A percentile compares a stretch with the other conserved stretches of the same genome.
phyloP scores from a whole-genome alignment of 108 stramenopile genomes.

The Discostella pseudostelligera region DNA sequence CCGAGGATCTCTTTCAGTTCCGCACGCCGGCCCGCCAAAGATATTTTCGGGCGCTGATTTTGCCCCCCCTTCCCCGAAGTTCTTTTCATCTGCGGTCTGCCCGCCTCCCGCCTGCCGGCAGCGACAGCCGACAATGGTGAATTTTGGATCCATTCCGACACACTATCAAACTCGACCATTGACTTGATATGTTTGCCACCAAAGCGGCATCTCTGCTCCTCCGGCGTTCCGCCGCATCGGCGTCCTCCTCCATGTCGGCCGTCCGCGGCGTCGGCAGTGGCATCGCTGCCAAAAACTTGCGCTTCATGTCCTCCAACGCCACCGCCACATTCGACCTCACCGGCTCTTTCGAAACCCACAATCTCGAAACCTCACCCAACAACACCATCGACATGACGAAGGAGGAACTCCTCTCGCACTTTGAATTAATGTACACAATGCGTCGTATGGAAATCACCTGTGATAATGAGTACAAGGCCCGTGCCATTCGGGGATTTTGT shows the following conservation, averaged over 20 bases:
- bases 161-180: too few relatives aligned
- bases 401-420: conserved; percentile 91
- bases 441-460: conserved; percentile 99
- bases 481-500: conserved; percentile 98
- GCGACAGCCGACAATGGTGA: too few relatives aligned
- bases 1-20: too few relatives aligned
- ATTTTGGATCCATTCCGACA: too few relatives aligned
- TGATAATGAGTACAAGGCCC: conserved; percentile 99
- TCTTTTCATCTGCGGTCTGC: too few relatives aligned
- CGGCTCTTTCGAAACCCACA: conserved; percentile 79
- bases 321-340: conserved; percentile 69
- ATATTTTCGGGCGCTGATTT: too few relatives aligned
- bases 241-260: conserved; percentile 13
- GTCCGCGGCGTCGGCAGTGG: conserved; percentile 8
- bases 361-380: conserved; percentile 68
- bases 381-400: conserved; percentile 78
- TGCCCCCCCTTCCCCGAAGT: too few relatives aligned
- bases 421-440: conserved; percentile 98
- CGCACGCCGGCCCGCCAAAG: too few relatives aligned
- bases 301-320: conserved; percentile 37
- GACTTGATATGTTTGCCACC: conserved; percentile 25
- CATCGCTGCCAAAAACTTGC: conserved; percentile 1
- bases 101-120: too few relatives aligned
- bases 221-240: conserved; percentile 29
- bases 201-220: conserved; percentile 38